phyloP scores from a whole-genome alignment of 306 rosid genomes.

The Dryas alaskensis region DNA sequence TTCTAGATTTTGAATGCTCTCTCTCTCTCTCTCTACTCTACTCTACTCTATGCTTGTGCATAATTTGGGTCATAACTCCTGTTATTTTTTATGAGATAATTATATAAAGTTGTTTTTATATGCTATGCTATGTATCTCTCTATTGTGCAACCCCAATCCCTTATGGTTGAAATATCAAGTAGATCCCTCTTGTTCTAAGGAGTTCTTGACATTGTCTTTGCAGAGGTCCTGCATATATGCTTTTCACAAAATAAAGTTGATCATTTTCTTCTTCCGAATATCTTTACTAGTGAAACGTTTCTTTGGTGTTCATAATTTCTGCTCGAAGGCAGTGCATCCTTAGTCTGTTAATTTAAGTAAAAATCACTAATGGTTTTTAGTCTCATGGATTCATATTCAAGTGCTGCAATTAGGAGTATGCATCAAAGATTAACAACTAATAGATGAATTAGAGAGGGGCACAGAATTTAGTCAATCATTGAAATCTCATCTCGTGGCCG shows the following conservation, averaged over 20 bases:
- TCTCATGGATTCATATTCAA: background rate
- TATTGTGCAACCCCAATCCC: background rate
- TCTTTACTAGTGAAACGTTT: background rate
- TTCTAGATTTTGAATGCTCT: conserved; percentile 1
- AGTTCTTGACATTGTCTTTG: background rate
- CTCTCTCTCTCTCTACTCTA: background rate
- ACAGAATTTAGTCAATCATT: background rate
- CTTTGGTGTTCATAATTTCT: background rate
- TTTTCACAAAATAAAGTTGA: background rate
- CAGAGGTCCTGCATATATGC: background rate
- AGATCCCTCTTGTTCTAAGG: background rate
- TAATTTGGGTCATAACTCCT: background rate
- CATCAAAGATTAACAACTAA: background rate
- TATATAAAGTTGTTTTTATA: background rate
- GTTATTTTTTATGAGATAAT: background rate
- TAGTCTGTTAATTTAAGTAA: background rate
- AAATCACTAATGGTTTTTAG: background rate
- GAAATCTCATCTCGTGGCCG: background rate
- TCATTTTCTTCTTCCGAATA: background rate
- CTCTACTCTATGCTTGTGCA: background rate
- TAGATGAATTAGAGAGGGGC: background rate
- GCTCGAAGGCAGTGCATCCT: background rate
- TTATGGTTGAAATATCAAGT: background rate
- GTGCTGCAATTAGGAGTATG: background rate
- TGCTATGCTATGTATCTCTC: background rate